phyloP scores from a whole-genome alignment of 495 filamentous ascomycete species.

The Penicillium simplicissimum region DNA sequence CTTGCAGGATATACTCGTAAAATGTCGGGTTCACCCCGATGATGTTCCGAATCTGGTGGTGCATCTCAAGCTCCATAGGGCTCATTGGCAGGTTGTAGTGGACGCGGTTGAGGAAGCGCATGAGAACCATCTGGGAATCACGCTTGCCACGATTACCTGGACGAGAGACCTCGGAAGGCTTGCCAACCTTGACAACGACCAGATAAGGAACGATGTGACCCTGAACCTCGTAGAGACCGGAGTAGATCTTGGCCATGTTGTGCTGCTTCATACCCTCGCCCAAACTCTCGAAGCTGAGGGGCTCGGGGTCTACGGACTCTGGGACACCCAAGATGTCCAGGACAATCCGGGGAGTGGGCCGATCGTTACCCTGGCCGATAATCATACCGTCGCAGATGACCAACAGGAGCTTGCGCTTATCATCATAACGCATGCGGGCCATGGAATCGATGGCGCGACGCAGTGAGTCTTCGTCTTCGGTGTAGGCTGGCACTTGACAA shows the following conservation, averaged over 20 bases:
- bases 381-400: slow-evolving; percentile 68
- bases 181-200: slow-evolving; percentile 95
- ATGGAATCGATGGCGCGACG: slow-evolving; percentile 96
- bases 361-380: slow-evolving; percentile 96
- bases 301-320: slow-evolving; percentile 92
- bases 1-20: slow-evolving; percentile 95
- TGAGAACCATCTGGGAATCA: slow-evolving; percentile 96
- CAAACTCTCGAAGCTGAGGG: slow-evolving; percentile 93
- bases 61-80: slow-evolving; percentile 95
- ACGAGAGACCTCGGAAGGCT: slow-evolving; percentile 93
- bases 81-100: slow-evolving; percentile 97
- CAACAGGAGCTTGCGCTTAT: slow-evolving; percentile 58
- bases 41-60: slow-evolving; percentile 98
- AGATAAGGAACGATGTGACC: slow-evolving; percentile 98
- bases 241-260: slow-evolving; percentile 99
- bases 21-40: slow-evolving; percentile 98
- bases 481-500: slow-evolving; percentile 96
- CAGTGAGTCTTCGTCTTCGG: slow-evolving; percentile 95
- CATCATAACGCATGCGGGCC: slow-evolving; percentile 94
- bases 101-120: slow-evolving; percentile 97
- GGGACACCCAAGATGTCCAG: slow-evolving; percentile 95
- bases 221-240: slow-evolving; percentile 94
- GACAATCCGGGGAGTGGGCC: slow-evolving; percentile 92
- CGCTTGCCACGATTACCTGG: slow-evolving; percentile 98
- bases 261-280: slow-evolving; percentile 96